These are phyloP conservation scores for Flaveria trinervia DNA, from an alignment of 129 eudicot species.

Conservation along the genomic window DNA sequence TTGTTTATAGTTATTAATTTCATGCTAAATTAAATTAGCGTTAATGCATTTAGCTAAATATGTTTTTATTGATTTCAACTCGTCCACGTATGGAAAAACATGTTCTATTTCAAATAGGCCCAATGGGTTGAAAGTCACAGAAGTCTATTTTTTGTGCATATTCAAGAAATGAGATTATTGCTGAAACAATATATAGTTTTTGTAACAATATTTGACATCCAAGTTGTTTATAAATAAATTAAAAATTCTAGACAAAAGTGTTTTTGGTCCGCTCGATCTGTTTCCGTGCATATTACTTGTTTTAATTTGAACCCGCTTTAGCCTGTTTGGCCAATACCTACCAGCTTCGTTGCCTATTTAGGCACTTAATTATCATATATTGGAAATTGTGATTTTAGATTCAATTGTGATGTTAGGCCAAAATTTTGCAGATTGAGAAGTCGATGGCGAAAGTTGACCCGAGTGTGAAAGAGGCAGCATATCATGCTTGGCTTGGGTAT, in stretches of 20 bases:
- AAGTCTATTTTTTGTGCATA: not conserved
- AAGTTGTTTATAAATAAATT: no score
- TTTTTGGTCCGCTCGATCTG: no score
- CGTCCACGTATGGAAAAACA: not conserved
- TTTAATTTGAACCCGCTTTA: no score
- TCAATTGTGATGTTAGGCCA: not conserved
- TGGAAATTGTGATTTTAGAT: not conserved
- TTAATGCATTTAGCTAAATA: not conserved
- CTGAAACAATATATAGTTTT: not conserved
- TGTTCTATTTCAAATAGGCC: not conserved
- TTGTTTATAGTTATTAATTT: constrained; percentile 4
- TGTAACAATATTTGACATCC: not conserved
- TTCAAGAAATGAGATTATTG: not conserved
- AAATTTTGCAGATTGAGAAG: constrained; percentile 61
- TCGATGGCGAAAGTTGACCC: constrained; percentile 68
- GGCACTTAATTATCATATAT: not conserved
- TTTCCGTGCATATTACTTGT: no score
- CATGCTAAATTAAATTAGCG: not conserved
- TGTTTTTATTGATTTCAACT: not conserved
- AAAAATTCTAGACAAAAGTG: no score
- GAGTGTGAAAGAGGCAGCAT: constrained; percentile 88
- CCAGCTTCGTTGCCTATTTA: no score
- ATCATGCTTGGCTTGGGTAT: constrained; percentile 94
- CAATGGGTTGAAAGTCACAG: not conserved
- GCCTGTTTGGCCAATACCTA: no score